Base-by-base conservation (phyloP, 768 basidiomycete species). In the Boletus vermiculosoides region DNA sequence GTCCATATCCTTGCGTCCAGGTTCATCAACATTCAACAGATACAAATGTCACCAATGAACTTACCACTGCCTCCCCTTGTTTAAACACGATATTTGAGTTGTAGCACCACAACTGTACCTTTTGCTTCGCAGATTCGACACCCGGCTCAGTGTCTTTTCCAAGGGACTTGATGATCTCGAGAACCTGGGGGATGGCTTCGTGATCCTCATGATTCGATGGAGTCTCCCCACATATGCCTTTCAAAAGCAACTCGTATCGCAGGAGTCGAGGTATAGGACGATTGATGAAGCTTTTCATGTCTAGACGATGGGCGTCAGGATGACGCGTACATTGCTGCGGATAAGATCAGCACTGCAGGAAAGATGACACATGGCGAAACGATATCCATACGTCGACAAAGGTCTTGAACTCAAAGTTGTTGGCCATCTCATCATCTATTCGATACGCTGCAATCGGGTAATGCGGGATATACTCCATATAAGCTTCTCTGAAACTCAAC, bases 221-320 rank as follows among this genome's bases (percentile, higher is more conserved):
- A 0, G 92, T 85, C 61, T 88, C 86, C 20, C 94, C 88, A 59
- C 88, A 74, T 60, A 98, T 89, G 33, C 82, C 80, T 60, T 88
- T 88, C 58, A 98, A 74, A 18, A 98, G 78, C 1, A 98, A 78
- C 60, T 91, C 87, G 69, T 98, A 98, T 47, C 95, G 89, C 41
- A 94, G 77, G 36, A 96, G 74, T 44, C 96, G 86, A 57, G 92
- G 91, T 61, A 96, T 94, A 2, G 95, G 93, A 37, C 94, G 86
- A 64, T 92, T 87, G 66, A 95, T 89, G 74, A 98, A 99, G 63
- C 81, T 88, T 69, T 95, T 94, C 84, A 99, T 89, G 68, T 94
- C 94, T 20, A 92, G 78, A 49, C 88, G 84, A 65, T 90, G 86
- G 1, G 93, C 84, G 56, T 89, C 88, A 0, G 87, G 83, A 62